Conservation (phyloP, 257 asterid species). For the Nicotiana obtusifolia region DNA sequence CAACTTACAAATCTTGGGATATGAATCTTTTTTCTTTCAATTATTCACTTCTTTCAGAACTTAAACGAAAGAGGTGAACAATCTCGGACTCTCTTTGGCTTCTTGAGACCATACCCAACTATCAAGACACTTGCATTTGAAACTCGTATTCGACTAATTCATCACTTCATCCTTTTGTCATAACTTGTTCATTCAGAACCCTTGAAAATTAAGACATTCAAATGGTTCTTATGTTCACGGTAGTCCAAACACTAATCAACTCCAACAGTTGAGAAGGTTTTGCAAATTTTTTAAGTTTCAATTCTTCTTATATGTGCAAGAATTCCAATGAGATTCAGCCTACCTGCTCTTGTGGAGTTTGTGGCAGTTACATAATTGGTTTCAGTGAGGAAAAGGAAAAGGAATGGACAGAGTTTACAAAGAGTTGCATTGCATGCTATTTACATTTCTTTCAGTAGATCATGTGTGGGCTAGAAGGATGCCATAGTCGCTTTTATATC, state of each 20-base stretch:
- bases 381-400: neutral
- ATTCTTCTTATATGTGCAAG: neutral
- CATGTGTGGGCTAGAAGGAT: neutral
- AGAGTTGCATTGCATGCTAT: neutral
- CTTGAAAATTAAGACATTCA: neutral
- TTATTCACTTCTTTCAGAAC: neutral
- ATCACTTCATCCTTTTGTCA: neutral
- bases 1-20: neutral
- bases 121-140: neutral
- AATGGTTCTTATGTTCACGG: neutral
- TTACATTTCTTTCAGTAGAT: neutral
- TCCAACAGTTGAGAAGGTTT: neutral
- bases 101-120: neutral
- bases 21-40: neutral
- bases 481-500: neutral
- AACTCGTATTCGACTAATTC: neutral
- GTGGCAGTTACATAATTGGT: neutral
- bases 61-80: neutral
- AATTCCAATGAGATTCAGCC: neutral
- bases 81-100: neutral
- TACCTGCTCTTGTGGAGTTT: neutral
- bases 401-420: neutral
- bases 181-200: conserved; percentile 1
- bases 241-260: neutral
- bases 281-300: neutral